Base-by-base conservation (phyloP, 306 rosid genomes). In the Pachyrhizus erosus region DNA sequence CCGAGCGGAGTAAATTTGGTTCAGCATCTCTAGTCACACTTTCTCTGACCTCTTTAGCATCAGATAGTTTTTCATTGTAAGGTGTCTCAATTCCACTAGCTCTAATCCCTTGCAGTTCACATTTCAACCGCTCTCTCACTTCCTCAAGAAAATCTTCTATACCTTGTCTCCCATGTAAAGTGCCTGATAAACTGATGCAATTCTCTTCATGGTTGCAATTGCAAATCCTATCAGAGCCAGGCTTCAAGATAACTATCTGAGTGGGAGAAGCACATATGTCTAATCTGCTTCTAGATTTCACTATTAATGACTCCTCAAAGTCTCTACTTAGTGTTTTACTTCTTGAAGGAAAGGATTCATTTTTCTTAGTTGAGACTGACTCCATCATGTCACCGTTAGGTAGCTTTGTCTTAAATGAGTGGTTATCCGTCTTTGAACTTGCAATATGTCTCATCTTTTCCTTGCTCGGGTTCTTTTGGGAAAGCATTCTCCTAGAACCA, bases 101-200 rank as follows among this genome's bases (percentile, higher is more conserved):
- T 75, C 89, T 82, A 74, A 80, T 88, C 61, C 97, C 97, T 67
- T 84, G 89, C 67, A 89, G 80, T 82, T 94, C 98, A 51, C 87
- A 84, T 73, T 84, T 87, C 82, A 91, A 86, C 49, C 88, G 70
- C 84, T 89, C 91, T 83, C 86, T 89, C 74, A 94, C 98, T 88
- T 94, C 94, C 85, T 88, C 89, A 42, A 94, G 94, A 82, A 91
- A 90, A 82, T 90, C 92, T 83, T 91, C 91, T 69, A 94, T 88
- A 67, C 91, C 86, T 74, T 82, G 86, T 75, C 90, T 86, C 29
- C 87, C 86, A 24, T 82, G 94, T 68, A 81, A 84, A 79, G 84
- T 81, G 73, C 82, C 80, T 12, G 91, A 85, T 67, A 93, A 83
- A 74, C 73, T 83, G 33, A 78, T 80, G 91, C 87, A 84, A 58